Conservation (phyloP, 2,329 filamentous ascomycete genomes). For the Ophiocordyceps camponoti-leonardi region DNA sequence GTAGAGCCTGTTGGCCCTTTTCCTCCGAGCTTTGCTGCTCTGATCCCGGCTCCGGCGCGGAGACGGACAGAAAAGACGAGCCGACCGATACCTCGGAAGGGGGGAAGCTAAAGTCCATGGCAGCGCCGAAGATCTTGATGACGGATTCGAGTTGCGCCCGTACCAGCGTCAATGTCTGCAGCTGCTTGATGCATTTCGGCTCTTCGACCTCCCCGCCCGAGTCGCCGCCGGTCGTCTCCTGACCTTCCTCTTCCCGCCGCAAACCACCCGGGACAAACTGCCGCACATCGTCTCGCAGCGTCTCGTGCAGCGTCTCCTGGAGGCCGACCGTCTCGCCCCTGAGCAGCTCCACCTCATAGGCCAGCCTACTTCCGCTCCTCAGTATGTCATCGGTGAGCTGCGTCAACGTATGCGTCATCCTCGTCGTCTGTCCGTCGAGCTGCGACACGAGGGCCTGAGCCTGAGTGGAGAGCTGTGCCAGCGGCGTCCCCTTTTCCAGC, state of each 20-base stretch:
- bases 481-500: slow-evolving; percentile 38
- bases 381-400: slow-evolving; percentile 91
- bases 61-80: slow-evolving; percentile 79
- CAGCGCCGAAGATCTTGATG: slow-evolving; percentile 81
- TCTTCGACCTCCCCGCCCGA: slow-evolving; percentile 19
- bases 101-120: slow-evolving; percentile 88
- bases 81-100: slow-evolving; percentile 72
- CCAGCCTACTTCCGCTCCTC: slow-evolving; percentile 68
- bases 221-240: slow-evolving; percentile 4
- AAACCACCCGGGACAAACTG: slow-evolving; percentile 48
- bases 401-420: slow-evolving; percentile 65
- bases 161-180: slow-evolving; percentile 70
- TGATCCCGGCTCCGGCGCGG: slow-evolving; percentile 58
- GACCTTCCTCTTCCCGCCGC: slow-evolving; percentile 7
- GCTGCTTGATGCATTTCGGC: slow-evolving; percentile 54
- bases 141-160: slow-evolving; percentile 74
- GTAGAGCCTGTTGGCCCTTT: slow-evolving; percentile 69
- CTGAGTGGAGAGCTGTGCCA: slow-evolving; percentile 64
- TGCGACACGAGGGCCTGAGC: slow-evolving; percentile 75
- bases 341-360: slow-evolving; percentile 87
- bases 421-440: slow-evolving; percentile 73
- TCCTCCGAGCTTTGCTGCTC: slow-evolving; percentile 56
- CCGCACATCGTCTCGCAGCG: slow-evolving; percentile 51
- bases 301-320: slow-evolving; percentile 59
- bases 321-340: slow-evolving; percentile 76